These are phyloP conservation scores for Moniliophthora roreri DNA, from an alignment of 1,284 basidiomycete genomes.

Conservation along the genomic window DNA sequence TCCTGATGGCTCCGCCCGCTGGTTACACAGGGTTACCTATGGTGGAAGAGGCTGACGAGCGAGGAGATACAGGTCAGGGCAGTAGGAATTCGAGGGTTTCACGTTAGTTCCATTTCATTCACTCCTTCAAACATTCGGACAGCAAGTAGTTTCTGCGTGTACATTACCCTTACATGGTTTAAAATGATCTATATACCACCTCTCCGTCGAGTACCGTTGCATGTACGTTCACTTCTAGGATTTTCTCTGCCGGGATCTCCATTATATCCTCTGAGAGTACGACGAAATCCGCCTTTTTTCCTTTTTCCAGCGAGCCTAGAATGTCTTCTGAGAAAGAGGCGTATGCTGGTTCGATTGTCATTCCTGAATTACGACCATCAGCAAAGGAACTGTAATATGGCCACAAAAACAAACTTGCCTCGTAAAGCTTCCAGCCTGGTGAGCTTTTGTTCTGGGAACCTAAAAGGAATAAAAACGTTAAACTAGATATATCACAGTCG, in stretches of 20 bases:
- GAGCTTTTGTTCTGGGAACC: background rate
- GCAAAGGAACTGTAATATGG: too few species aligned
- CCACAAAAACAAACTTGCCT: constrained; percentile 47
- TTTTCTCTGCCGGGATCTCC: constrained; percentile 54
- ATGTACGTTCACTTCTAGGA: constrained; percentile 31
- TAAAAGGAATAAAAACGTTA: constrained; percentile 29
- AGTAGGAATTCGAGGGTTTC: too few species aligned
- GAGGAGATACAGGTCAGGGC: too few species aligned
- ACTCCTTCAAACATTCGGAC: too few species aligned
- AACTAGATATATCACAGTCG: too few species aligned
- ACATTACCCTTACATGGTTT: background rate
- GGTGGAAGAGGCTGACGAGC: too few species aligned
- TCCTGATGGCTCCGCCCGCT: too few species aligned
- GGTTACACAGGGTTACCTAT: too few species aligned
- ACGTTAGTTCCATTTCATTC: too few species aligned
- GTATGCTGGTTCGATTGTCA: constrained; percentile 87
- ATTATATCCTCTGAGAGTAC: constrained; percentile 81
- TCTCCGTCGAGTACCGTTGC: constrained; percentile 64
- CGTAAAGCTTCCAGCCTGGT: constrained; percentile 42
- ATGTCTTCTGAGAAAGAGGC: constrained; percentile 78
- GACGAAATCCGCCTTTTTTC: constrained; percentile 87
- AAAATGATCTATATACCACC: constrained; percentile 56
- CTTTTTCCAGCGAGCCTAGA: constrained; percentile 66
- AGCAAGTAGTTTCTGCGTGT: background rate
- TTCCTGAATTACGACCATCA: too few species aligned